Conservation (phyloP, 1,284 basidiomycete species). For the Xanthoconium separans region DNA sequence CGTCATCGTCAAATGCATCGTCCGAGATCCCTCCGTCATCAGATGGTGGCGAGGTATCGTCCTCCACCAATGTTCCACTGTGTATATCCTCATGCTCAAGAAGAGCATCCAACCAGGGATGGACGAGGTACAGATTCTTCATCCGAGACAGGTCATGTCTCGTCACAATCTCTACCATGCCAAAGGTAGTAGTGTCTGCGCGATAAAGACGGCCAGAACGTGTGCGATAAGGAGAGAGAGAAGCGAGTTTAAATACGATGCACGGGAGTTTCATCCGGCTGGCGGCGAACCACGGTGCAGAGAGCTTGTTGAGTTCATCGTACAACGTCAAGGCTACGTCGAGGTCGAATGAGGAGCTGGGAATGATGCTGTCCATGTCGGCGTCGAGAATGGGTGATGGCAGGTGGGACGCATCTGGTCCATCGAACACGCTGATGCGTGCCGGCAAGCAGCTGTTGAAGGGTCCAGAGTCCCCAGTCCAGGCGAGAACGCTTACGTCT, state of each 20-base stretch:
- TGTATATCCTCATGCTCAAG: background rate
- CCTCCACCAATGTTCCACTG: no score
- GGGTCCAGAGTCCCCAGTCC: background rate
- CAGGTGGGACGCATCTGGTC: background rate
- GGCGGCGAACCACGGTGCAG: background rate
- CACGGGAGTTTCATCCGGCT: conserved; percentile 1
- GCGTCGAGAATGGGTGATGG: background rate
- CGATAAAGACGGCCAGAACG: background rate
- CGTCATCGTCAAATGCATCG: background rate
- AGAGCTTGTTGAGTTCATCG: background rate
- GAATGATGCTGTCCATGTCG: background rate
- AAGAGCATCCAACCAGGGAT: background rate
- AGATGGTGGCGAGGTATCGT: background rate
- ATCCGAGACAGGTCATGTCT: background rate
- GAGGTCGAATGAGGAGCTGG: background rate
- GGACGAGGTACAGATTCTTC: background rate
- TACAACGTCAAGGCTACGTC: background rate
- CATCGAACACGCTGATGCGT: background rate
- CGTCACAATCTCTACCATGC: background rate
- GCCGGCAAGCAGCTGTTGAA: background rate
- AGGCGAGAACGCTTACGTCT: background rate
- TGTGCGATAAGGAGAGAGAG: background rate
- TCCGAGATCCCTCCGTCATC: background rate
- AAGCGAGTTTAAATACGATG: background rate
- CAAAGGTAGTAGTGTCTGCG: background rate